Percentiles rank a stretch among this genome's conserved stretches.
These are phyloP conservation scores for Hypoxylon trugodes DNA, from an alignment of 495 filamentous ascomycete genomes.

Conservation along the genomic window DNA sequence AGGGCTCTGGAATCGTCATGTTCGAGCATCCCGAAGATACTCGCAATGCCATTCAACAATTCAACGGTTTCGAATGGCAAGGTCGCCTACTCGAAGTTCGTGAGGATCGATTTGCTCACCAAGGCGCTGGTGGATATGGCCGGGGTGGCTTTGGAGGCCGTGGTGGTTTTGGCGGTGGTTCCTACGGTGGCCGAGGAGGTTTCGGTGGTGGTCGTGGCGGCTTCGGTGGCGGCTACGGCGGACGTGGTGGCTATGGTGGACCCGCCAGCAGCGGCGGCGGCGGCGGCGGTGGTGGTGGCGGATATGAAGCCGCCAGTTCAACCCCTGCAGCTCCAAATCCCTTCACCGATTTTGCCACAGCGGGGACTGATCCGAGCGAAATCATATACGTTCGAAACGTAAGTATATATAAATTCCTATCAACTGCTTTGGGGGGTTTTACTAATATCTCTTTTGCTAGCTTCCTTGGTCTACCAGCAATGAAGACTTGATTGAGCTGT, in stretches of 20 bases:
- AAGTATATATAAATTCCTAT: conserved; percentile 52
- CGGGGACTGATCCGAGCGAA: conserved; percentile 82
- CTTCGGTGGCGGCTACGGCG: conserved; percentile 43
- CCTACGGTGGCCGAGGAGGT: conserved; percentile 64
- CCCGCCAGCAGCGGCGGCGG: conserved; percentile 59
- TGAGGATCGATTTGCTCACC: conserved; percentile 90
- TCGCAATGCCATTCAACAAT: conserved; percentile 92
- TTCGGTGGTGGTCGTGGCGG: conserved; percentile 54
- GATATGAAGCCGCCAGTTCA: conserved; percentile 49
- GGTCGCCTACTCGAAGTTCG: conserved; percentile 92
- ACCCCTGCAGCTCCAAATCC: conserved; percentile 75
- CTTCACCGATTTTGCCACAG: conserved; percentile 93
- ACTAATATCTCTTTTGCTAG: conserved; percentile 57
- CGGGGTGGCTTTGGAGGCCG: conserved; percentile 64
- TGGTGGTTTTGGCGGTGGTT: conserved; percentile 65
- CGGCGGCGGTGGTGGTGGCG: conserved; percentile 56
- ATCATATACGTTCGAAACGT: conserved; percentile 97
- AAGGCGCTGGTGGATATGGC: conserved; percentile 60
- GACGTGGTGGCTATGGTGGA: conserved; percentile 57
- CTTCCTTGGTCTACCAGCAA: conserved; percentile 99
- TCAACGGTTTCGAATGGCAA: conserved; percentile 99
- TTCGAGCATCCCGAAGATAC: conserved; percentile 96
- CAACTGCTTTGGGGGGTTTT: conserved; percentile 1
- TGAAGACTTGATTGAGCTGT: conserved; percentile 93
- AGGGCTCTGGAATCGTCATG: conserved; percentile 94